Evolutionary conservation across 2,329 filamentous ascomycete genomes (phyloP), one percentile per base, ranked within the genome.

Genomic region (Mollisia scopiformis): DNA sequence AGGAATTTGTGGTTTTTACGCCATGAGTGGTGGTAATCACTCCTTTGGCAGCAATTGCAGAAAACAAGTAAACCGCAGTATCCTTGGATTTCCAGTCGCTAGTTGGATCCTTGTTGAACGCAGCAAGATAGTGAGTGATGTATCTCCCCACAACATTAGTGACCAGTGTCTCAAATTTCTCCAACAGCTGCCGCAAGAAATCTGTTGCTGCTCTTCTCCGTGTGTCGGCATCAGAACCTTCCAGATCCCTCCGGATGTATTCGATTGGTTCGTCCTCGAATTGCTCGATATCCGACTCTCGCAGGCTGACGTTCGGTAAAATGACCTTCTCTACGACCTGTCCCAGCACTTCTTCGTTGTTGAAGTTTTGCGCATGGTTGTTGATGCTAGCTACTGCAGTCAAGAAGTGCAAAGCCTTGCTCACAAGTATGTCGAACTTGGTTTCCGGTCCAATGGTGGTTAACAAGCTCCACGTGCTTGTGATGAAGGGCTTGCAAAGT

Each of bases 191-290:
- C 64, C 92, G 86, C 61, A 99, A 78, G 79, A 99, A 99, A 75
- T 98, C 95, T 0, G 94, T 98, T 0, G 96, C 93, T 41, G 95
- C 94, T 71, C 95, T 86, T 68, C 95, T 84, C 72, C 95, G 84
- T 1, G 95, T 99, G 74, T 98, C 95, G 57, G 90, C 96, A 76
- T 99, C 95, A 1, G 95, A 97, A 6, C 95, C 95, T 75, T 99
- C 95, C 51, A 99, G 81, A 75, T 99, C 95, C 71, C 93, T 86
- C 65, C 95, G 86, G 72, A 99, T 99, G 74, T 96, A 99, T 76
- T 99, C 95, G 67, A 99, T 99, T 0, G 95, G 95, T 79, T 99
- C 96, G 73, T 99, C 96, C 74, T 99, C 95, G 69, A 99, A 98
- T 67, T 97, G 84, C 75, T 99, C 95, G 57, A 97, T 85, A 67